Base-by-base conservation (phyloP, 805 yeast genomes). In the Wickerhamomyces bovis region DNA sequence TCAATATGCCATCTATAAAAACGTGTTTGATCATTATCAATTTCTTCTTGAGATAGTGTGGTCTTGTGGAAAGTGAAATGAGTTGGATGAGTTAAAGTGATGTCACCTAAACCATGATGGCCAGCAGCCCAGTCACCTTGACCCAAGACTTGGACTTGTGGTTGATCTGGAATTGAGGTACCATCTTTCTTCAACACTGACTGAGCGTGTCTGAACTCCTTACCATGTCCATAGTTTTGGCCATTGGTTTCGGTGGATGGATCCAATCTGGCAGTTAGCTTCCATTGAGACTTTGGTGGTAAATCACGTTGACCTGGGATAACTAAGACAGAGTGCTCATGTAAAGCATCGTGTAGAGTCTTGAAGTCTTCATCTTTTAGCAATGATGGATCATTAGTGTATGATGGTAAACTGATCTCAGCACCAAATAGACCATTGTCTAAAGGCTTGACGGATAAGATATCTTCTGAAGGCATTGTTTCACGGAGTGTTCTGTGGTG, bases 1-100 rank as follows among this genome's bases (percentile, higher is more conserved):
- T 89, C 96, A 53, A 89, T 87, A 67, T 89, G 96, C 96, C 96
- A 89, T 68, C 96, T 78, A 76, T 88, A 89, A 64, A 82, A 89
- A 57, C 95, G 75, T 2, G 96, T 89, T 64, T 77, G 76, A 44
- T 81, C 78, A 21, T 77, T 60, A 8, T 71, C 69, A 33, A 83
- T 76, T 53, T 88, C 79, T 40, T 80, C 81, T n/a, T 77, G 75
- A 16, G 81, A 70, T 51, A 89, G 72, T 1, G 80, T 73, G 13
- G 73, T 67, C 54, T 82, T 81, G 68, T 89, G 96, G 76, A 89
- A 89, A 2, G 83, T 75, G 55, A 79, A 77, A 63, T 89, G 96
- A 2, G 88, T 81, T 41, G 96, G 96, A 61, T 89, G 96, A 38
- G 86, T 85, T 51, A 88, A 76, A 18, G 63, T 63, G 49, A 84